Conservation (phyloP, 192 early-diverging fungal genomes). For the Piromyces sp. region DNA sequence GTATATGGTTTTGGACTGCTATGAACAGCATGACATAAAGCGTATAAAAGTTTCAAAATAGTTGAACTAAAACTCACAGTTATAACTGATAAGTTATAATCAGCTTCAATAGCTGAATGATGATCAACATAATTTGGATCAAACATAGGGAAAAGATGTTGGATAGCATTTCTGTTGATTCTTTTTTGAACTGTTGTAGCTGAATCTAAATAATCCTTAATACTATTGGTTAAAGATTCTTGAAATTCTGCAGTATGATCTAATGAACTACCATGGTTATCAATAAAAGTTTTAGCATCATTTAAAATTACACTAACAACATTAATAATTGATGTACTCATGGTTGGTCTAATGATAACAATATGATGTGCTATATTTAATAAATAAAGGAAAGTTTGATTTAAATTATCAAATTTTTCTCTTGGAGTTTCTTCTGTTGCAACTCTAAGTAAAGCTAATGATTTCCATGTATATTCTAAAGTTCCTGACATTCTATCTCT, state of each 20-base stretch:
- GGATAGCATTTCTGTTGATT: neutral
- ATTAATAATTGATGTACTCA: neutral
- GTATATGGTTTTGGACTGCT: neutral
- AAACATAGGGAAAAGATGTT: neutral
- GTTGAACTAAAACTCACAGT: neutral
- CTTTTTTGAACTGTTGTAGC: neutral
- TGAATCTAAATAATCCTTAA: neutral
- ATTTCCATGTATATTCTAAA: neutral
- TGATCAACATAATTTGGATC: neutral
- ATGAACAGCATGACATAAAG: neutral
- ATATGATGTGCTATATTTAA: neutral
- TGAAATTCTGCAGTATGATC: neutral
- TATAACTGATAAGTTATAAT: neutral
- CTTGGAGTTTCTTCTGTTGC: neutral
- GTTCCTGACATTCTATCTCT: neutral
- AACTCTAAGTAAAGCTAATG: neutral
- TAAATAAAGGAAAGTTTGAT: neutral
- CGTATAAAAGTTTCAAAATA: neutral
- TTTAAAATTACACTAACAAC: neutral
- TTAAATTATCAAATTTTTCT: neutral
- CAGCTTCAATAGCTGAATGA: neutral
- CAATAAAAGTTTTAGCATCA: neutral
- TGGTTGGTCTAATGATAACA: neutral
- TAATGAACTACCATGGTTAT: neutral
- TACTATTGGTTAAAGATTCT: neutral